phyloP scores from a whole-genome alignment of 192 early-diverging fungal genomes.

The Mortierella antarctica region DNA sequence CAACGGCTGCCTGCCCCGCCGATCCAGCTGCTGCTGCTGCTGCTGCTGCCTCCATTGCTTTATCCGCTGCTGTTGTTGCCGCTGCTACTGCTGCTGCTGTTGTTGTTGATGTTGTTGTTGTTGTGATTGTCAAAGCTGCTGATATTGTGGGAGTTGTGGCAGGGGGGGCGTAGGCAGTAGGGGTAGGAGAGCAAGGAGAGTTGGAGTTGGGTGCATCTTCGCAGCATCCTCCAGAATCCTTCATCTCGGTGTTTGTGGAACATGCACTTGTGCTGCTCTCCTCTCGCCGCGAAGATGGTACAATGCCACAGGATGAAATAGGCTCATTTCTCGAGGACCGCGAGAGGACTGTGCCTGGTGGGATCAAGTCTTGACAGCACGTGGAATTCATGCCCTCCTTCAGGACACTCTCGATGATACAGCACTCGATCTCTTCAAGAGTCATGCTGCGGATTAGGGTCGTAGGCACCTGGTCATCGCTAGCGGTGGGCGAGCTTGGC shows the following conservation, averaged over 20 bases:
- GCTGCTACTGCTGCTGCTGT: neutral
- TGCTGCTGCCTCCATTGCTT: neutral
- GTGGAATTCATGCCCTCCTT: conserved; percentile 16
- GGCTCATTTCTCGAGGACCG: neutral
- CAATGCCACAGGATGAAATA: neutral
- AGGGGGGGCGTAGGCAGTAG: too few relatives aligned
- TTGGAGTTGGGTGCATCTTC: neutral
- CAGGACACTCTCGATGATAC: conserved; percentile 5
- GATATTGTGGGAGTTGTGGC: too few relatives aligned
- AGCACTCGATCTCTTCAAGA: conserved; percentile 7
- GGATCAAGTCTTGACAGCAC: conserved; percentile 23
- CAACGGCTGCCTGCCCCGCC: neutral
- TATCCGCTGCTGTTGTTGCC: neutral
- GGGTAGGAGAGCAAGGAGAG: too few relatives aligned
- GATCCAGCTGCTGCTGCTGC: neutral
- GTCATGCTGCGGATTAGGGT: neutral
- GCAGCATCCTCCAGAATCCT: neutral
- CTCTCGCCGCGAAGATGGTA: neutral
- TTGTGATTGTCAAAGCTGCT: neutral
- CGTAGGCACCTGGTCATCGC: too few relatives aligned
- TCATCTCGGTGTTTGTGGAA: neutral
- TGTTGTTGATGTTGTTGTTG: neutral
- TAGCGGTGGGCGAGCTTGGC: too few relatives aligned
- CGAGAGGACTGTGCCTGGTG: neutral
- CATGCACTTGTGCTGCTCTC: neutral